A percentile compares a stretch with the other conserved stretches of the same genome.
Conservation (phyloP, 176 grass and related monocot species). For the Aegilops speltoides region DNA sequence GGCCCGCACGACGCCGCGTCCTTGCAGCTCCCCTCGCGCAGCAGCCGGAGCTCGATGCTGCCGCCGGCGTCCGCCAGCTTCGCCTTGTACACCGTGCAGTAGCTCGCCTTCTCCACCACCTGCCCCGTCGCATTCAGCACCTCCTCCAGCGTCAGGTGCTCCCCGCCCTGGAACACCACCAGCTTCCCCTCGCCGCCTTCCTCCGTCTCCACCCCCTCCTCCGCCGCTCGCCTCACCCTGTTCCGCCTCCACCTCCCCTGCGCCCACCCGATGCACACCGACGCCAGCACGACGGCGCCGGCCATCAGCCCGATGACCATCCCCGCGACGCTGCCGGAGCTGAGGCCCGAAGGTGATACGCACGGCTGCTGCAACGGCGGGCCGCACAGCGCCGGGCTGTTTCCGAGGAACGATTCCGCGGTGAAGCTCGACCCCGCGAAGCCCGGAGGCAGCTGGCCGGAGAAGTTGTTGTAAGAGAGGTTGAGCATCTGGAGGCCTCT, state of each 20-base stretch:
- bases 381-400: not conserved
- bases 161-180: not conserved
- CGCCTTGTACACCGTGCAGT: not conserved
- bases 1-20: slow-evolving; percentile 45
- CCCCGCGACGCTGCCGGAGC: not conserved
- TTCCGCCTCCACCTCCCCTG: not conserved
- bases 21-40: slow-evolving; percentile 65
- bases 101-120: not conserved
- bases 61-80: not conserved
- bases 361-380: not conserved
- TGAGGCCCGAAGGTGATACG: not conserved
- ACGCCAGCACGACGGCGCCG: not conserved
- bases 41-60: slow-evolving; percentile 38
- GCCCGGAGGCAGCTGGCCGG: not conserved
- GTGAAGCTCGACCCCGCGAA: not conserved
- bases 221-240: not conserved
- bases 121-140: not conserved
- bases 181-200: not conserved
- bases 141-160: not conserved
- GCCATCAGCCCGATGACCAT: not conserved
- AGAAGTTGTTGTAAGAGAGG: not conserved
- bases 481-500: slow-evolving; percentile 43
- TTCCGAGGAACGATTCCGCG: not conserved
- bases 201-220: not conserved
- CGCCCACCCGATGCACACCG: not conserved